phyloP scores from a whole-genome alignment of 768 basidiomycete genomes.

The Tulasnella sp. region DNA sequence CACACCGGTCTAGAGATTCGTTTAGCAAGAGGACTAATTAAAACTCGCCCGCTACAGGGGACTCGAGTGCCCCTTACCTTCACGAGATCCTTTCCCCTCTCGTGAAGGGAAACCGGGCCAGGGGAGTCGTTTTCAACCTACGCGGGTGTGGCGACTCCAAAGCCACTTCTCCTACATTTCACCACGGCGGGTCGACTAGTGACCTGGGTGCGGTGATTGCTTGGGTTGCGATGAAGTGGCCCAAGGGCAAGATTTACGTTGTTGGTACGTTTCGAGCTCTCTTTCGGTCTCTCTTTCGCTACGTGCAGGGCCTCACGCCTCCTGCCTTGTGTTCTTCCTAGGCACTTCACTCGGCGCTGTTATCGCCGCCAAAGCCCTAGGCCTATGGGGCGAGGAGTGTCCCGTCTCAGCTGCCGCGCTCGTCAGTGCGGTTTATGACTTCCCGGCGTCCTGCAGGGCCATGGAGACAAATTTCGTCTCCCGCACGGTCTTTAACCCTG shows the following conservation, averaged over 20 bases:
- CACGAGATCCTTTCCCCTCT: background rate
- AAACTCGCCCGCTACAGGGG: background rate
- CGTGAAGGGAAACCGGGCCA: background rate
- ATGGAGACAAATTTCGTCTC: background rate
- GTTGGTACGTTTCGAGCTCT: background rate
- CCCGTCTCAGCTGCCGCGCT: background rate
- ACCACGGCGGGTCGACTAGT: background rate
- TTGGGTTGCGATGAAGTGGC: background rate
- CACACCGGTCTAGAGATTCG: background rate
- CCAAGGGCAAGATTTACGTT: background rate
- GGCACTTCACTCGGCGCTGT: background rate
- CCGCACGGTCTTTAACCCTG: background rate
- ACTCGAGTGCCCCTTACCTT: background rate
- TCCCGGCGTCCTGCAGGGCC: background rate
- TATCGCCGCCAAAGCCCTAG: background rate
- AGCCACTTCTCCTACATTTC: background rate
- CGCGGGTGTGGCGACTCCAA: background rate
- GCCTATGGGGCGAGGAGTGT: background rate
- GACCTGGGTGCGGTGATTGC: background rate
- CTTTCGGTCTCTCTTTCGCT: too few relatives aligned
- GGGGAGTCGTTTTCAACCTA: background rate
- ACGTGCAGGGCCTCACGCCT: background rate
- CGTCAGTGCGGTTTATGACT: background rate
- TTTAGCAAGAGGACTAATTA: background rate
- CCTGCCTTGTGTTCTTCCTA: background rate